A percentile compares a stretch with the other conserved stretches of the same genome.
Conservation (phyloP, 2,329 filamentous ascomycete species). For the Stagonosporopsis rhizophila region DNA sequence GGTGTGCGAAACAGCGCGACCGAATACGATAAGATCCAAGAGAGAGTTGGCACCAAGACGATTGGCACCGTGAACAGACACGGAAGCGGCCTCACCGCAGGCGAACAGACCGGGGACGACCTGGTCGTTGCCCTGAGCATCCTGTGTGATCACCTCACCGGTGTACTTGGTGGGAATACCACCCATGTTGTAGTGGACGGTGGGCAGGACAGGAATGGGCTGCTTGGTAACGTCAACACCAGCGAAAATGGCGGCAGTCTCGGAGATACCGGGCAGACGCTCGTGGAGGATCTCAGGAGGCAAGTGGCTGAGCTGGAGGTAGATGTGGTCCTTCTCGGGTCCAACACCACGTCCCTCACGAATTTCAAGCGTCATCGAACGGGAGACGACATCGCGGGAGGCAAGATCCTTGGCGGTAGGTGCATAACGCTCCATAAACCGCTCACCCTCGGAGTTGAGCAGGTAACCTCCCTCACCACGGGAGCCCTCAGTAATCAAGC, state of each 20-base stretch:
- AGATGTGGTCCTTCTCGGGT: conserved; percentile 97
- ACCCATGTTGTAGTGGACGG: conserved; percentile 99
- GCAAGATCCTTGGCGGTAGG: conserved; percentile 98
- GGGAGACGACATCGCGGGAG: conserved; percentile 92
- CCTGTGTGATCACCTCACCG: conserved; percentile 90
- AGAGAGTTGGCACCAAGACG: conserved; percentile 98
- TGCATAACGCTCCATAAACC: conserved; percentile 99
- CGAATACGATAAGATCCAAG: conserved; percentile 96
- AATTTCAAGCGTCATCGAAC: conserved; percentile 98
- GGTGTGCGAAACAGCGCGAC: conserved; percentile 94
- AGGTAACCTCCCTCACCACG: conserved; percentile 98
- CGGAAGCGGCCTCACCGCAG: conserved; percentile 95
- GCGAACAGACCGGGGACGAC: conserved; percentile 94
- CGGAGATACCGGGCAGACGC: conserved; percentile 96
- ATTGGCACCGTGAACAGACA: conserved; percentile 98
- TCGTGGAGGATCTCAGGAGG: conserved; percentile 91
- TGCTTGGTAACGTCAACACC: conserved; percentile 97
- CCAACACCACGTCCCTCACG: conserved; percentile 96
- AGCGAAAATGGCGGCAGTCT: conserved; percentile 96
- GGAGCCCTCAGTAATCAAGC: conserved; percentile 96
- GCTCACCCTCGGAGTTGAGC: conserved; percentile 96
- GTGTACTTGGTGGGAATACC: conserved; percentile 98
- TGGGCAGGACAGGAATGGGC: conserved; percentile 94
- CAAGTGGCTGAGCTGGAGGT: conserved; percentile 95
- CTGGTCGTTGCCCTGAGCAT: conserved; percentile 86